Base-by-base conservation (phyloP, 257 asterid species). In the Jaltomata sinuosa region DNA sequence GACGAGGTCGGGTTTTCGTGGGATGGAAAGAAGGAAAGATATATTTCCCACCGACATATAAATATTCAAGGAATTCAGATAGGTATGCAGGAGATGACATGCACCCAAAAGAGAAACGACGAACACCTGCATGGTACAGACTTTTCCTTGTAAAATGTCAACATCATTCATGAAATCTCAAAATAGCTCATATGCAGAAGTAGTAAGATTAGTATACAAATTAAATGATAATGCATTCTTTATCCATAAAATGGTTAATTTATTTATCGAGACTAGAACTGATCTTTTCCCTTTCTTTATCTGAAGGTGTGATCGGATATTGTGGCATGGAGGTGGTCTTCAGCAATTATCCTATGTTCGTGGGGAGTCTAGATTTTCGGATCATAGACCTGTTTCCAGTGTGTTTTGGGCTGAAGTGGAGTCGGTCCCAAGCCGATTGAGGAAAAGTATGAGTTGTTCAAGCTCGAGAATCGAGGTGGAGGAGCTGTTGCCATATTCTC, bases 1-100 rank as follows among this genome's bases (percentile, higher is more conserved):
- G 97, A 77, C 90, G 91, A 52, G 99, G 98, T 5, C 95, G 98
- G 29, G 99, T 97, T 67, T 97, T 97, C 87, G 97, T 91, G 16
- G 97, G 97, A 47, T 97, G 99, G 99, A 97, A 65, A 86, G 99
- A 97, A 90, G 99, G 99, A 86, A 95, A 93, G 88, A 94, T 96
- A 85, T 96, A 96, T 85, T 96, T 96, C 86, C 99, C 99, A 47
- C 99, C 99, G 25, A 97, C 99, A 2, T 97, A 97, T 85, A 97
- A 97, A 84, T 97, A 97, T 82, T 97, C 98, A 12, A 94, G 91
- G 74, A 95, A 97, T 86, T 97, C 99, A 55, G 99, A 97, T 88
- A 89, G 98, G 91, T 97, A 97, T 85, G 92, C 98, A 1, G 99
- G 98, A 34, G 98, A 94, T 53, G 96, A 95, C 81, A 91, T 93